phyloP scores from a whole-genome alignment of 805 yeast species.

The Lipomyces kockii region DNA sequence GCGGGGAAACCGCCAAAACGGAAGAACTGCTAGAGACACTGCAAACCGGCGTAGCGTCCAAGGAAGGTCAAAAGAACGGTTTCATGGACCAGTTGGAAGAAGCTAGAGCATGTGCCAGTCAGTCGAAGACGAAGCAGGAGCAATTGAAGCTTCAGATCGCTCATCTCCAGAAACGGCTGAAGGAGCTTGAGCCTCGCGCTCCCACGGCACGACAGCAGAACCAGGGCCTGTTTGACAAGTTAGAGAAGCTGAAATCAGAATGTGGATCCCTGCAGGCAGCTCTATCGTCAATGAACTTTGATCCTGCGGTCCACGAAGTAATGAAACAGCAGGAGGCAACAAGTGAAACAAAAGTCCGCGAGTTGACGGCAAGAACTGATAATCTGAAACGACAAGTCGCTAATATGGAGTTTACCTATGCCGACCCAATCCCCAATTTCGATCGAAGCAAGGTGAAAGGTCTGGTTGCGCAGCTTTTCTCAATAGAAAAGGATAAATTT shows the following conservation, averaged over 20 bases:
- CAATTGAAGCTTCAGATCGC: conserved; percentile 62
- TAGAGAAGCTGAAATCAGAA: conserved; percentile 50
- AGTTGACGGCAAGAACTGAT: conserved; percentile 56
- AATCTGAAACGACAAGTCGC: conserved; percentile 65
- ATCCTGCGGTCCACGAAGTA: conserved; percentile 47
- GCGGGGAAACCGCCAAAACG: conserved; percentile 57
- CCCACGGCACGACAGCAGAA: conserved; percentile 59
- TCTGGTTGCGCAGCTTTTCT: conserved; percentile 83
- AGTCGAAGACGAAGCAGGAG: conserved; percentile 59
- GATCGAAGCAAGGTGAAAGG: conserved; percentile 74
- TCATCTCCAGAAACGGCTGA: conserved; percentile 59
- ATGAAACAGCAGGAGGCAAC: conserved; percentile 41
- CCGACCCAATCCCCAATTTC: conserved; percentile 66
- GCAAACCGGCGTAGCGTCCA: conserved; percentile 87
- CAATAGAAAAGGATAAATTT: conserved; percentile 58
- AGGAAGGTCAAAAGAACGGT: conserved; percentile 77
- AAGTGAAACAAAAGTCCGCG: conserved; percentile 48
- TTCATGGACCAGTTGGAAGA: conserved; percentile 68
- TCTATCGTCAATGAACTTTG: conserved; percentile 47
- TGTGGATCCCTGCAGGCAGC: conserved; percentile 20
- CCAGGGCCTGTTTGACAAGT: conserved; percentile 49
- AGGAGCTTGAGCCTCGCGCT: conserved; percentile 56
- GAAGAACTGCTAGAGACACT: conserved; percentile 82
- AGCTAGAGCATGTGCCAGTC: conserved; percentile 60
- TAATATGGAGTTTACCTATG: conserved; percentile 74